Conservation (phyloP, 2,329 filamentous ascomycete genomes). For the Endoconidiophora laricicola region DNA sequence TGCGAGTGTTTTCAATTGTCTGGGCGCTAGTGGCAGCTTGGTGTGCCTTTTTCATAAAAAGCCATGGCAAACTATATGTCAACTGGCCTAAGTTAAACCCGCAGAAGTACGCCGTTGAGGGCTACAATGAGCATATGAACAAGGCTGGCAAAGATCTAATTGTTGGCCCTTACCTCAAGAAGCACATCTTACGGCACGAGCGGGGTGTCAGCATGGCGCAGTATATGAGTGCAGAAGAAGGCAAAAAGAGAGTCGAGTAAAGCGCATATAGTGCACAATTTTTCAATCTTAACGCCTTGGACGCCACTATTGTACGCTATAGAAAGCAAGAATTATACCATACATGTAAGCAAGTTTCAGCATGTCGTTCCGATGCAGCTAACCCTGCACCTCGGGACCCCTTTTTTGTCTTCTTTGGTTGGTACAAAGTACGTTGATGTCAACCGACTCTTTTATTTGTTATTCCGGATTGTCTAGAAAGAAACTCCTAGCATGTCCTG, state of each 20-base stretch:
- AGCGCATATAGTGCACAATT: neutral
- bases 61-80: constrained; percentile 87
- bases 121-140: constrained; percentile 70
- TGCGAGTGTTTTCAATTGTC: constrained; percentile 67
- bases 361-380: no score
- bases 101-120: constrained; percentile 69
- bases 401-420: no score
- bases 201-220: constrained; percentile 68
- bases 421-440: no score
- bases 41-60: constrained; percentile 60
- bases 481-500: no score
- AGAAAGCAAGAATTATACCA: no score
- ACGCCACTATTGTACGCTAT: no score
- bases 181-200: constrained; percentile 45
- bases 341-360: no score
- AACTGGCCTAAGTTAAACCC: constrained; percentile 96
- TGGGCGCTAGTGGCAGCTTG: constrained; percentile 57
- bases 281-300: no score
- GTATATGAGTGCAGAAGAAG: constrained; percentile 79
- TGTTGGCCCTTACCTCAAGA: constrained; percentile 52
- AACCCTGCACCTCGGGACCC: no score
- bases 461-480: no score
- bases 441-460: no score
- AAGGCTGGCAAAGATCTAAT: constrained; percentile 71
- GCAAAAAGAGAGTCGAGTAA: constrained; percentile 94